Evolutionary conservation across 495 filamentous ascomycete species (phyloP), one percentile per base, ranked within the genome.

Genomic region (Trichoderma reesei): DNA sequence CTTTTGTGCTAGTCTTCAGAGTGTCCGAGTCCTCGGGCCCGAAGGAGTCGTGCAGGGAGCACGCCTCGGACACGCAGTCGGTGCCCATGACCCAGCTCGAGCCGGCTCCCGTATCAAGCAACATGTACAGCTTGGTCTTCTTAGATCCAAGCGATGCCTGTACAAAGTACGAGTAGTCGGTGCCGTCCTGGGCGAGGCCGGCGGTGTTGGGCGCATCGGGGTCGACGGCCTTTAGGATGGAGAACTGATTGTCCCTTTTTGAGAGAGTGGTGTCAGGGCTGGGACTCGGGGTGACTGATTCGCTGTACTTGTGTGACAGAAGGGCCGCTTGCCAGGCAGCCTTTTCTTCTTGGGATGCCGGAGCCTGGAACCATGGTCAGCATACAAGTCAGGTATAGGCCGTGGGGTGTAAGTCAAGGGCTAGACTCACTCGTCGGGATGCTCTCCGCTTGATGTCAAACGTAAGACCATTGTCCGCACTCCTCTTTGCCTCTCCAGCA

Each of bases 41-140:
- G 70, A 89, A 93, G 0, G 77, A 85, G 67, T 87, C 82, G 72
- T 94, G 90, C 54, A 74, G 72, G 37, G 69, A 67, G 68, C 91
- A 96, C 20, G 86, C 80, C 26, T 70, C 68, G 3, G 82, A 79
- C 20, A 72, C 79, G 76, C 91, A 96, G 41, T 79, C 70, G 11
- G 84, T 75, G 31, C 83, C 80, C 78, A 91, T 91, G 34, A 94
- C 81, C 90, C 90, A 96, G 10, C 85, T 89, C 68, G 86, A 87
- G 26, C 84, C 82, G 9, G 89, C 87, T 31, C 90, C 90, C 16
- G 89, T 90, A 71, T 96, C 91, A 38, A 96, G 69, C 44, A 91
- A 80, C 80, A 96, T 83, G 73, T 85, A 86, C 71, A 92, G 77
- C 7, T 81, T 73, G 66, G 87, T 83, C 42, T 79, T 74, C 37